Base-by-base conservation (phyloP, 1,139 yeast species). In the Pichiaceae sp. region DNA sequence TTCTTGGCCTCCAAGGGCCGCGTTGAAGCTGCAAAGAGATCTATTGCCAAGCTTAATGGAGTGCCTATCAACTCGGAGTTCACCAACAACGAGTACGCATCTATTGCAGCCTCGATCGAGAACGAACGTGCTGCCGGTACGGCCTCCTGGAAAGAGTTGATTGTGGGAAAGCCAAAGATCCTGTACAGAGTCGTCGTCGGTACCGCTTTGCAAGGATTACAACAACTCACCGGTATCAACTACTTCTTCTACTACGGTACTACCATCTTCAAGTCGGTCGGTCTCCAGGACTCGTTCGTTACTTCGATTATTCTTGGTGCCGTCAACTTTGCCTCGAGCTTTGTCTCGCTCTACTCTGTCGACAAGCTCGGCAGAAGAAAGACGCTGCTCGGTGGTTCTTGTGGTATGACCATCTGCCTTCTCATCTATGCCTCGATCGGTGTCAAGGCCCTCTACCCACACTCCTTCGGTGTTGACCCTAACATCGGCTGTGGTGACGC, bases 211-310 rank as follows among this genome's bases (percentile, higher is more conserved):
- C 82, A 78, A 67, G 68, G 79, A 19, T 61, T 81, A 51, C 91
- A 82, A 64, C 93, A 82, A 62, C 70, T 82, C 49, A 76, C 86
- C 42, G 93, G 91, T 70, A 72, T 77, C 57, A 81, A 81, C 66
- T 82, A 80, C 62, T 80, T 82, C 66, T 81, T 82, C 70, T 81
- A 81, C 67, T 82, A 80, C 49, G 86, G 87, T 60, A 81, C 89
- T 43, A 73, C 82, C 38, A 71, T 81, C 54, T 82, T 82, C 73
- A 61, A 73, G 52, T 79, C 91, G 47, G 84, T 82, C 48, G 93
- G 93, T 51, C 62, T 82, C 57, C 48, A 62, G 38, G 87, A 80
- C 59, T 74, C 94, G 29, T 84, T 78, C 62, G 70, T 79, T 58
- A 80, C 93, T 14, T 71, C 91, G 21, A 81, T 85, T 48, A 69